Evolutionary conservation across 1,284 basidiomycete genomes (phyloP).

Genomic region (Schizophyllum commune): DNA sequence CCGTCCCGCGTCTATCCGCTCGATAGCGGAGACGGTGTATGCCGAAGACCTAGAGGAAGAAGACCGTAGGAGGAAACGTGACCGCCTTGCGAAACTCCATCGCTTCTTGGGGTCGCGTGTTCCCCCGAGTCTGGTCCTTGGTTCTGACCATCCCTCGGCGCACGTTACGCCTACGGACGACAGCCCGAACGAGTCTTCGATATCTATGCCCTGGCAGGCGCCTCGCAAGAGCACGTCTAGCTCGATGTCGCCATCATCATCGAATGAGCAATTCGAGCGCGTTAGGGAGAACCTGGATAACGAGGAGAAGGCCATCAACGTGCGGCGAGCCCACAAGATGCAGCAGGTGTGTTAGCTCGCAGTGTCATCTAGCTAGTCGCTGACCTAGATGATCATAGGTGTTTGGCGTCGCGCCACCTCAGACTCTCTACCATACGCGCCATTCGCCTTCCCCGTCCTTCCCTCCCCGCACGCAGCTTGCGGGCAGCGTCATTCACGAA

Average conservation of each 20-base stretch:
- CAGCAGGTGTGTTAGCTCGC: conserved; percentile 50
- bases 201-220: too few relatives aligned
- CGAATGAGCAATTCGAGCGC: conserved; percentile 52
- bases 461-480: conserved; percentile 18
- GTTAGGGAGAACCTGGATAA: conserved; percentile 60
- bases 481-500: conserved; percentile 7
- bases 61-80: conserved; percentile 58
- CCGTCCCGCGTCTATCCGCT: conserved; percentile 24
- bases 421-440: conserved; percentile 50
- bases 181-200: too few relatives aligned
- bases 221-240: conserved; percentile 34
- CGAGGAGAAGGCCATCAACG: conserved; percentile 68
- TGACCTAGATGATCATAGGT: conserved; percentile 36
- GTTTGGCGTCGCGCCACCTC: conserved; percentile 72
- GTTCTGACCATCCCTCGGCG: conserved; percentile 26
- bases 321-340: conserved; percentile 75
- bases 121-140: conserved; percentile 59
- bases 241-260: conserved; percentile 17
- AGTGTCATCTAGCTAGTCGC: conserved; percentile 2
- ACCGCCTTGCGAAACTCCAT: conserved; percentile 69
- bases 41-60: conserved; percentile 48
- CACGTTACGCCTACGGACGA: conserved; percentile 7
- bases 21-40: conserved; percentile 41
- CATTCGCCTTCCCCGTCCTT: conserved; percentile 40
- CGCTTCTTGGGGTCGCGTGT: conserved; percentile 74